A percentile compares a stretch with the other conserved stretches of the same genome.
These are phyloP conservation scores for Thozetella sp. DNA, from an alignment of 495 filamentous ascomycete species.

Conservation along the genomic window DNA sequence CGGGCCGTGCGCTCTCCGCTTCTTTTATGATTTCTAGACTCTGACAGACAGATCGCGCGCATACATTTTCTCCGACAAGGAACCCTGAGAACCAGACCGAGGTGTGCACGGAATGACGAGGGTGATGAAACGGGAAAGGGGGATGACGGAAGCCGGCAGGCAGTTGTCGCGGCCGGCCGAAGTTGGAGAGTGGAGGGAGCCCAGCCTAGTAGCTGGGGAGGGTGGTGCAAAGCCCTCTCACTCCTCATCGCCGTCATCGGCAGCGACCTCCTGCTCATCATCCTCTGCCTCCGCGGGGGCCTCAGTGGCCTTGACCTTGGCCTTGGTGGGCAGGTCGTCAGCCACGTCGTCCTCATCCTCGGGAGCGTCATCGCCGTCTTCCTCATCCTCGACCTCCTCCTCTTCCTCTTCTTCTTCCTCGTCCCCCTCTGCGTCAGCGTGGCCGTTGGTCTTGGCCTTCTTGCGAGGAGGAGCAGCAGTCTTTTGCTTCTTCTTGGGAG, in stretches of 20 bases:
- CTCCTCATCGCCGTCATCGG: constrained; percentile 33
- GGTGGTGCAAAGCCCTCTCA: constrained; percentile 10
- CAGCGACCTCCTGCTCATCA: constrained; percentile 19
- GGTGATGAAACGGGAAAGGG: neutral
- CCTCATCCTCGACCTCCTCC: constrained; percentile 29
- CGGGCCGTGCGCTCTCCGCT: neutral
- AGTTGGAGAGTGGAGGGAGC: neutral
- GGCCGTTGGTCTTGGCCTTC: constrained; percentile 25
- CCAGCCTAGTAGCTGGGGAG: neutral
- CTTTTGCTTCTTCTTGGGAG: constrained; percentile 51
- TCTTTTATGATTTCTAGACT: neutral
- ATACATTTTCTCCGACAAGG: neutral
- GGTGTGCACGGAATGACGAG: neutral
- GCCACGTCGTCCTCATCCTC: constrained; percentile 31
- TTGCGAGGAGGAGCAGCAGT: constrained; percentile 28
- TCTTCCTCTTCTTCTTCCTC: constrained; percentile 30
- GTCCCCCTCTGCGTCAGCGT: constrained; percentile 19
- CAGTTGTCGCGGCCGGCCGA: too few species aligned
- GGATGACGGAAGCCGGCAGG: too few species aligned
- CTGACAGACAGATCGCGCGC: neutral
- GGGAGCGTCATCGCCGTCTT: constrained; percentile 30
- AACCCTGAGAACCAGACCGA: neutral
- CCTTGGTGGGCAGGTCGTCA: constrained; percentile 31
- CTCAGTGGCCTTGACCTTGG: constrained; percentile 26
- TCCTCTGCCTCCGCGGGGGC: constrained; percentile 10